A percentile compares a stretch with the other conserved stretches of the same genome.
phyloP scores from a whole-genome alignment of 345 rosid species.

The Pugionium dolabratum region DNA sequence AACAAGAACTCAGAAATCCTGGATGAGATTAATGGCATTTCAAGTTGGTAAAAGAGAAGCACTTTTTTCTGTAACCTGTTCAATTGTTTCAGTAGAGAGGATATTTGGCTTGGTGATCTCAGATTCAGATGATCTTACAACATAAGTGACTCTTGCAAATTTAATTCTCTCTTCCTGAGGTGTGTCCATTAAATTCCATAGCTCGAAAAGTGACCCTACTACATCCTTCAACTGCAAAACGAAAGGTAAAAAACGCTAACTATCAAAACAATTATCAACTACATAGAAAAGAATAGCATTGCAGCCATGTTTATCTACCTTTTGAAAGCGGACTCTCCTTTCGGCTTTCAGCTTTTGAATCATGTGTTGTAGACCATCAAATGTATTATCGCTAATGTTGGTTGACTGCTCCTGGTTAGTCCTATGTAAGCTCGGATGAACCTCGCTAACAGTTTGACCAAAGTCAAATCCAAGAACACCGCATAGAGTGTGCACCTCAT shows the following conservation, averaged over 20 bases:
- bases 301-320: constrained; percentile 47
- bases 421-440: constrained; percentile 86
- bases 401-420: constrained; percentile 27
- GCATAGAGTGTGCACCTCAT: constrained; percentile 83
- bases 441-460: constrained; percentile 74
- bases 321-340: constrained; percentile 63
- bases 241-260: constrained; percentile 1
- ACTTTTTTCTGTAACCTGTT: constrained; percentile 52
- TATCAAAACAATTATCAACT: not conserved
- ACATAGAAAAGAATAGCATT: constrained; percentile 7
- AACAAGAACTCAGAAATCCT: constrained; percentile 19
- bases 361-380: constrained; percentile 76
- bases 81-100: constrained; percentile 38
- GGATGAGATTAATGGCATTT: not conserved
- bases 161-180: no score
- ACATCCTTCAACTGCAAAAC: constrained; percentile 72
- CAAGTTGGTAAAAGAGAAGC: not conserved
- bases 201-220: constrained; percentile 56
- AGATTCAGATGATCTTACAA: constrained; percentile 44
- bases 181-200: constrained; percentile 50
- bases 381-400: constrained; percentile 69
- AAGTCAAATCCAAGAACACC: constrained; percentile 87
- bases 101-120: constrained; percentile 62
- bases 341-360: constrained; percentile 28
- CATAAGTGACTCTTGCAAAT: no score